Evolutionary conservation across 495 filamentous ascomycete species (phyloP), one percentile per base, ranked within the genome.

Genomic region (Darksidea phi): DNA sequence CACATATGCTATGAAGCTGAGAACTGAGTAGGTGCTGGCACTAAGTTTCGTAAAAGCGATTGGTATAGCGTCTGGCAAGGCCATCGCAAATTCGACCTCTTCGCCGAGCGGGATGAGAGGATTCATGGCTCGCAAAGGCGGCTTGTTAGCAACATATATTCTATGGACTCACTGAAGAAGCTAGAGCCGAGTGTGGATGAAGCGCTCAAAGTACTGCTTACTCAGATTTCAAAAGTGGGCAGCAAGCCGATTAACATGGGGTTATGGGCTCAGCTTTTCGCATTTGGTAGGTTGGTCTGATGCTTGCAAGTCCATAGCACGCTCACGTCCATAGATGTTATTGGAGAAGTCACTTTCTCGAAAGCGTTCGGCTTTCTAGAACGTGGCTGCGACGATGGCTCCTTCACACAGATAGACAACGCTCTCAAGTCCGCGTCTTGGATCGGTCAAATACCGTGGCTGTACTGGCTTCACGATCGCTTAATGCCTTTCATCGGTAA

Each of bases 1-100:
- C n/a, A n/a, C n/a, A n/a, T n/a, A n/a, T n/a, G n/a, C n/a, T n/a
- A n/a, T n/a, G n/a, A n/a, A n/a, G n/a, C n/a, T n/a, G n/a, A n/a
- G n/a, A n/a, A n/a, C n/a, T n/a, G n/a, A n/a, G n/a, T n/a, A 32
- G 28, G 28, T 4, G 28, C 28, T 3, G 28, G 28, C 10, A 32
- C 28, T 4, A 70, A 68, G 38, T 74, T 74, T 61, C 53, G 51
- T 10, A 75, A 75, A 42, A 66, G 64, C 5, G 53, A 64, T 24
- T 72, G 59, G 65, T 74, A 75, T 25, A 63, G 54, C 12, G 68
- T 75, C 13, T 74, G 64, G 65, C 73, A 75, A 47, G 73, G 68
- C 13, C 67, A 68, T 28, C 66, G 71, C 8, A 67, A 70, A 49
- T 71, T 74, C 50, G 73, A 73, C 52, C 61, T 75, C 23, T 74